Percentiles rank a stretch among this genome's conserved stretches.
phyloP scores from a whole-genome alignment of 2,329 filamentous ascomycete species.

The Apiospora koreana region DNA sequence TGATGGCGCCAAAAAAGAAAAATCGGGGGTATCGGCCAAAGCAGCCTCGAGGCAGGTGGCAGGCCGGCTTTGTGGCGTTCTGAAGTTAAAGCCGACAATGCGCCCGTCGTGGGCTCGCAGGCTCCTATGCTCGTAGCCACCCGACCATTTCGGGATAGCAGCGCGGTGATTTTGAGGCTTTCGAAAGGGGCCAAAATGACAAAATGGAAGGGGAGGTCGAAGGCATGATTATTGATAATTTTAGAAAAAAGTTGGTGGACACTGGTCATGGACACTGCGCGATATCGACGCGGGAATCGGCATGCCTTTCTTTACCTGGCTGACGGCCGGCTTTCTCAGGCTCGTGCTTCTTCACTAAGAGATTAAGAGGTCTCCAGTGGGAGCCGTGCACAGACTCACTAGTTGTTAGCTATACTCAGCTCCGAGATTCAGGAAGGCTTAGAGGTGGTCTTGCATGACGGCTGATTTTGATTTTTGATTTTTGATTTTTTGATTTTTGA shows the following conservation, averaged over 20 bases:
- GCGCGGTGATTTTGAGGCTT: neutral
- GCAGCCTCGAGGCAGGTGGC: neutral
- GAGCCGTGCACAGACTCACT: neutral
- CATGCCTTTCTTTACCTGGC: neutral
- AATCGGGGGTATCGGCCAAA: neutral
- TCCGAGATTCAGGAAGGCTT: slow-evolving; percentile 7
- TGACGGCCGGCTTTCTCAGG: neutral
- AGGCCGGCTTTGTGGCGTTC: neutral
- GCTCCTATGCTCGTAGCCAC: neutral
- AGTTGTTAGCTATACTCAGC: neutral
- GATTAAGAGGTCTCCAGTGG: neutral
- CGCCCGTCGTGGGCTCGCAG: neutral
- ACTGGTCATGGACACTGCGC: neutral
- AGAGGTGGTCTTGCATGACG: neutral
- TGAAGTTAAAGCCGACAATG: neutral
- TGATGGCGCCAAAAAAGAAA: neutral
- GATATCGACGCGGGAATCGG: neutral
- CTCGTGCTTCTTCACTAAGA: neutral
- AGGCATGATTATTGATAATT: neutral
- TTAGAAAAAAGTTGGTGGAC: neutral
- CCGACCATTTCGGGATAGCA: neutral
- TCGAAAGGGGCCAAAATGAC: neutral
- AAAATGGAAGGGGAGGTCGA: neutral
- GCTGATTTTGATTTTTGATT: neutral
- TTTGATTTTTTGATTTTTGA: too few relatives aligned